Evolutionary conservation across 1,284 basidiomycete genomes (phyloP), one percentile per base, ranked within the genome.

Genomic region (Psilocybe mexicana): DNA sequence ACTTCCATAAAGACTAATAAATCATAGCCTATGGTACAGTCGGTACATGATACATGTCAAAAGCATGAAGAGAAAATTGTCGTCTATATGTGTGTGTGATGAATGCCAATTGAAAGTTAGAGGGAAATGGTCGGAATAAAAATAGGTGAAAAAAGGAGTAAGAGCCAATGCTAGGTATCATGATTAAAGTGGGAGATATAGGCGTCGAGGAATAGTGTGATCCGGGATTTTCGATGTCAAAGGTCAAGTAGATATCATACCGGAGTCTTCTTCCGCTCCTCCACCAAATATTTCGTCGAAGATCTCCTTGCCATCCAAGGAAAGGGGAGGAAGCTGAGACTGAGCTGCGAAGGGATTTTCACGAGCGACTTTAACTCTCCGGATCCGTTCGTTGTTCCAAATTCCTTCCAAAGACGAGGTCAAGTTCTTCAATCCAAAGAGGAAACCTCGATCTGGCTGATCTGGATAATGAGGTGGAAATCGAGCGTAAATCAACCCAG

Each of bases 401-500:
- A 96, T 92, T 55, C 79, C 82, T 69, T 89, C 88, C 64, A 98
- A 73, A 33, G 88, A 79, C 66, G 81, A 81, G 40, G 87, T 83
- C 40, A 99, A 76, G 68, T 84, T 94, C 78, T 90, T 89, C 69
- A 99, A 75, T 1, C 96, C 96, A 69, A 91, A 94, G 42, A 98
- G 75, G 75, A 98, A 99, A 7, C 96, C 96, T 54, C 93, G 87
- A 72, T 99, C 96, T 7, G 97, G 93, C 69, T 91, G 84, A 33
- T 90, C 85, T 3, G 89, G 87, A 64, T 93, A 92, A 69, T 93
- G 92, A 1, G 97, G 97, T 2, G 96, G 96, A 74, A 97, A 98
- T 46, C 92, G 83, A 26, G 92, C 92, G 67, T 92, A 88, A 5
- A 94, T 80, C 44, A 91, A 74, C 1, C 94, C 93, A 2, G 86